These are phyloP conservation scores for Aurantiochytrium sp. DNA, from an alignment of 108 stramenopile genomes.

Conservation along the genomic window DNA sequence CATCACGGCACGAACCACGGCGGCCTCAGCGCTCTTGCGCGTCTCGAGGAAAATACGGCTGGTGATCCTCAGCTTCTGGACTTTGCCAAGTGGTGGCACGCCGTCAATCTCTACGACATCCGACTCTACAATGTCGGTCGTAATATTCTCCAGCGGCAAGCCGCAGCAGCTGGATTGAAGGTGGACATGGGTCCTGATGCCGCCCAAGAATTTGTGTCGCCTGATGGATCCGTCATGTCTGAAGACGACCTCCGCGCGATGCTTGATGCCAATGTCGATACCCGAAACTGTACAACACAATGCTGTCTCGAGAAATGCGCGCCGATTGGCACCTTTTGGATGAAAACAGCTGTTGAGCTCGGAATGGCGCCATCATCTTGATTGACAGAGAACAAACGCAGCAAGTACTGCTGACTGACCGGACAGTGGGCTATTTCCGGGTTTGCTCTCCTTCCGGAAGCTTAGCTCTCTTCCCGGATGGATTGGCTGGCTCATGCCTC, in stretches of 20 bases:
- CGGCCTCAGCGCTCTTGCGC: background rate
- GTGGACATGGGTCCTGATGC: background rate
- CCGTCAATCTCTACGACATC: background rate
- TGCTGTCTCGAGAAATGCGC: background rate
- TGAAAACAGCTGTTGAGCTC: background rate
- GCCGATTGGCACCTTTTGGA: background rate
- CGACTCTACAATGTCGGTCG: background rate
- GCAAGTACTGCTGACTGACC: too few species aligned
- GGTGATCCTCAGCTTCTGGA: background rate
- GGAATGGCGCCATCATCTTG: background rate
- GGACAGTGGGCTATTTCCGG: too few species aligned
- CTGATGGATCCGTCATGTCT: background rate
- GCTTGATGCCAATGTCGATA: background rate
- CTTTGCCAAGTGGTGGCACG: constrained; percentile 1
- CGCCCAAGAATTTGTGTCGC: background rate
- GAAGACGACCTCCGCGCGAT: background rate
- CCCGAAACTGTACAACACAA: background rate
- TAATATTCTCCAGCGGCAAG: background rate
- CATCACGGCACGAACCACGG: background rate
- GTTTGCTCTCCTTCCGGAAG: too few species aligned
- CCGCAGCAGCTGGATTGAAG: background rate
- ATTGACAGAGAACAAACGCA: too few species aligned
- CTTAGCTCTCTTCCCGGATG: too few species aligned
- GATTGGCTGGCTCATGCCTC: too few species aligned
- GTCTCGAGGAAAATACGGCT: background rate